These are phyloP conservation scores for Trichophyton schoenleinii DNA, from an alignment of 2,329 filamentous ascomycete genomes.

Conservation along the genomic window DNA sequence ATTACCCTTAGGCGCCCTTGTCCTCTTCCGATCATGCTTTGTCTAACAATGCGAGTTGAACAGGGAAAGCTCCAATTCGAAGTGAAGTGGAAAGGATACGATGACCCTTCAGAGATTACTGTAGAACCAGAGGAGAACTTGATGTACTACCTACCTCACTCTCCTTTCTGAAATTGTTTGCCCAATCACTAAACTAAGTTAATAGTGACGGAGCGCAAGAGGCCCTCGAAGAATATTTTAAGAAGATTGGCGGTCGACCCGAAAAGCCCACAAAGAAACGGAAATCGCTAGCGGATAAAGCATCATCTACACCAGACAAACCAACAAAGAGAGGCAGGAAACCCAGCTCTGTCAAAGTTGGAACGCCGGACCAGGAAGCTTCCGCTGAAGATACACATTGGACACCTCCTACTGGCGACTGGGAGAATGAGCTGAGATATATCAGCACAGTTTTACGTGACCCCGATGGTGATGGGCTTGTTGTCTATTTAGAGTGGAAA, in stretches of 20 bases:
- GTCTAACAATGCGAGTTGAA: neutral
- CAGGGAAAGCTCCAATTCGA: slow-evolving; percentile 29
- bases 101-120: slow-evolving; percentile 32
- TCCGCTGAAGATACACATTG: slow-evolving; percentile 18
- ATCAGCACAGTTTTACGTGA: slow-evolving; percentile 36
- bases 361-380: neutral
- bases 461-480: slow-evolving; percentile 20
- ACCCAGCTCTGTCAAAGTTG: neutral
- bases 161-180: neutral
- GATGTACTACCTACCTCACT: slow-evolving; percentile 7
- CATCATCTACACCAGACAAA: slow-evolving; percentile 18
- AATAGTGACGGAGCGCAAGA: slow-evolving; percentile 26
- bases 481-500: slow-evolving; percentile 33
- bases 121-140: slow-evolving; percentile 36
- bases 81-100: slow-evolving; percentile 39
- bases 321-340: slow-evolving; percentile 21
- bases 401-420: slow-evolving; percentile 21
- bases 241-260: slow-evolving; percentile 31
- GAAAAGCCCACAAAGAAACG: slow-evolving; percentile 16
- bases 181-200: slow-evolving; percentile 13
- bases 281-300: slow-evolving; percentile 18
- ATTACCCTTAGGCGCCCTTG: neutral
- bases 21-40: neutral
- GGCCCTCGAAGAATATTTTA: slow-evolving; percentile 30
- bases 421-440: slow-evolving; percentile 31